Conservation (phyloP, 148 eudicot species). For the Limonium bicolor region DNA sequence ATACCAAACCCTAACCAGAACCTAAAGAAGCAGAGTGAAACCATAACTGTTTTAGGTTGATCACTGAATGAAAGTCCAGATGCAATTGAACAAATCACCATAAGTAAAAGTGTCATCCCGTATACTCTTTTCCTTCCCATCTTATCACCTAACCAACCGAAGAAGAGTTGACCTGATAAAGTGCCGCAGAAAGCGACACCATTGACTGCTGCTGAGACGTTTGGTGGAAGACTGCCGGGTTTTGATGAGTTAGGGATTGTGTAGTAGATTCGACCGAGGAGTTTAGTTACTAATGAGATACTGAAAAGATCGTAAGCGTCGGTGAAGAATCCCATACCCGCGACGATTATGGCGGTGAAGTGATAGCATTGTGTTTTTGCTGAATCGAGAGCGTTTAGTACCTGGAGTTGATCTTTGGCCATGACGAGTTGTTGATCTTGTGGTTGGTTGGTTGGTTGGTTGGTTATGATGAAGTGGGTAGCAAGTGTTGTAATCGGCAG, state of each 20-base stretch:
- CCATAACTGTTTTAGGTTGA: constrained; percentile 18
- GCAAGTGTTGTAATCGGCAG: too few relatives aligned
- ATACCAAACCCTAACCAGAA: constrained; percentile 59
- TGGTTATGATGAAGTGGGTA: too few relatives aligned
- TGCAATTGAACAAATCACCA: constrained; percentile 33
- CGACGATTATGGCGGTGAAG: constrained; percentile 35
- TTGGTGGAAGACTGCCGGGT: constrained; percentile 28
- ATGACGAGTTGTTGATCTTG: too few relatives aligned
- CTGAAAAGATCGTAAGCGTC: constrained; percentile 39
- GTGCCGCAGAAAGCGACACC: constrained; percentile 44
- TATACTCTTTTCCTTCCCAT: constrained; percentile 33
- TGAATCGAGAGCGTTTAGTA: constrained; percentile 32
- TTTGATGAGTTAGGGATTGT: constrained; percentile 4
- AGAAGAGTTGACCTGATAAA: constrained; percentile 39
- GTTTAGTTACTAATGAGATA: constrained; percentile 30
- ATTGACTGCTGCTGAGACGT: constrained; percentile 34
- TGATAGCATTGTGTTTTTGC: constrained; percentile 51
- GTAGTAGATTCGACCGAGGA: constrained; percentile 34
- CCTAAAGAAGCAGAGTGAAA: constrained; percentile 36
- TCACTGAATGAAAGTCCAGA: constrained; percentile 30
- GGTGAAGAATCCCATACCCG: constrained; percentile 43
- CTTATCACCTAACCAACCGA: constrained; percentile 54
- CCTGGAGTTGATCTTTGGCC: constrained; percentile 20
- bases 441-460: too few relatives aligned
- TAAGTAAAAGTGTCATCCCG: constrained; percentile 32